A percentile compares a stretch with the other conserved stretches of the same genome.
Evolutionary conservation across 2,329 filamentous ascomycete genomes (phyloP).

Genomic region (Xylariomycetidae sp.): DNA sequence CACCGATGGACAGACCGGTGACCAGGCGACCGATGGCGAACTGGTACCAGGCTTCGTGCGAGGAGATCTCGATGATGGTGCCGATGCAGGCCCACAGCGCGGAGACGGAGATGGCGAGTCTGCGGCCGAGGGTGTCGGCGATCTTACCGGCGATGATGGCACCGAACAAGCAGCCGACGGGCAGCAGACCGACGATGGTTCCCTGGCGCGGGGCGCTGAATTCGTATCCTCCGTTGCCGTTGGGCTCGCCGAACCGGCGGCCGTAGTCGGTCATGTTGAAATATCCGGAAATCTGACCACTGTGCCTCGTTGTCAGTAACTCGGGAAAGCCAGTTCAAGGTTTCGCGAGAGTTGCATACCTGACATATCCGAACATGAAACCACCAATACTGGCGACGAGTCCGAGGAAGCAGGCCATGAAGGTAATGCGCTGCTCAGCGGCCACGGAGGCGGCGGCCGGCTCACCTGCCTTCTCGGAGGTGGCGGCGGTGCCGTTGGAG

Average conservation of each 20-base stretch:
- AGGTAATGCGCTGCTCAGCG: constrained; percentile 19
- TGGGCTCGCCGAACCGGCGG: constrained; percentile 43
- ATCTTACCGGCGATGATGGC: constrained; percentile 53
- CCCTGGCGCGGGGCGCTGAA: constrained; percentile 58
- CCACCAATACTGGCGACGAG: constrained; percentile 48
- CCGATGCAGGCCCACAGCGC: constrained; percentile 59
- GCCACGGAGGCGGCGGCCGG: constrained; percentile 5
- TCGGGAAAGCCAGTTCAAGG: too few relatives aligned
- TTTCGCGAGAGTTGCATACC: constrained; percentile 29
- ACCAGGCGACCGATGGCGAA: constrained; percentile 59
- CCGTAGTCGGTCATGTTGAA: constrained; percentile 54
- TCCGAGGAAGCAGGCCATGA: constrained; percentile 42
- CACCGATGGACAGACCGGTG: constrained; percentile 61
- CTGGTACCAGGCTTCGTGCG: constrained; percentile 52
- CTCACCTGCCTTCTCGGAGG: constrained; percentile 7
- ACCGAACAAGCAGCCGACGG: constrained; percentile 53
- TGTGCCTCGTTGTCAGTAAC: constrained; percentile 18
- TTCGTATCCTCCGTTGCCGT: constrained; percentile 30
- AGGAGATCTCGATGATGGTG: constrained; percentile 58
- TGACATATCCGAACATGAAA: constrained; percentile 53
- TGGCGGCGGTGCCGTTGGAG: constrained; percentile 4
- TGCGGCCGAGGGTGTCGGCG: constrained; percentile 56
- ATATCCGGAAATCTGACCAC: constrained; percentile 57
- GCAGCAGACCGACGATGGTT: constrained; percentile 57
- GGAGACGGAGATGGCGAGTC: constrained; percentile 55